phyloP scores from a whole-genome alignment of 1,284 basidiomycete genomes.

The Boletus calvinii region DNA sequence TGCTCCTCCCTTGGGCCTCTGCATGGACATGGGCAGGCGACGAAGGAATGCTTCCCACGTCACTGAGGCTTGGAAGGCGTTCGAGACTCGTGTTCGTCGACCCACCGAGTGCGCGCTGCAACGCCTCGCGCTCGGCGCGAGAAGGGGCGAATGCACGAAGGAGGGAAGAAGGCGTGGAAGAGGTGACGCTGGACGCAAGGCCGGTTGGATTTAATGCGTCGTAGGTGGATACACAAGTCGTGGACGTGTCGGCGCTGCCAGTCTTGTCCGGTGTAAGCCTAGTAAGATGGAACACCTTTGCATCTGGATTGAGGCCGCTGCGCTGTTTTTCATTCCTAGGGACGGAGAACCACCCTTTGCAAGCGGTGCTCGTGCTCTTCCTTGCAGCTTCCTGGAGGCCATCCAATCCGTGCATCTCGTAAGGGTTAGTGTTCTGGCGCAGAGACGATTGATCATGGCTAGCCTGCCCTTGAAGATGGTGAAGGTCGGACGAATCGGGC shows the following conservation, averaged over 20 bases:
- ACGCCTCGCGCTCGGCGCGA: slow-evolving; percentile 74
- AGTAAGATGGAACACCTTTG: slow-evolving; percentile 73
- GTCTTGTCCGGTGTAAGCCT: slow-evolving; percentile 30
- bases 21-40: slow-evolving; percentile 53
- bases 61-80: slow-evolving; percentile 67
- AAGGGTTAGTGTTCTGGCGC: slow-evolving; percentile 37
- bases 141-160: slow-evolving; percentile 81
- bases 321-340: slow-evolving; percentile 44
- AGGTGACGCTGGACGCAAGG: slow-evolving; percentile 38
- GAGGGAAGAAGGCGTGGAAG: slow-evolving; percentile 48
- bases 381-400: slow-evolving; percentile 12
- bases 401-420: slow-evolving; percentile 33
- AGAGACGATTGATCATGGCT: slow-evolving; percentile 37
- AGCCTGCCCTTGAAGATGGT: slow-evolving; percentile 34
- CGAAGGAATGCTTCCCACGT: slow-evolving; percentile 64
- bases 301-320: slow-evolving; percentile 79
- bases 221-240: slow-evolving; percentile 29
- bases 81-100: slow-evolving; percentile 71
- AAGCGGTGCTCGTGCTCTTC: slow-evolving; percentile 20
- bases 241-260: slow-evolving; percentile 15
- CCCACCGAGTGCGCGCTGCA: slow-evolving; percentile 67
- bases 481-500: slow-evolving; percentile 46
- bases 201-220: slow-evolving; percentile 61
- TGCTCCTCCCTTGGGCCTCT: slow-evolving; percentile 27
- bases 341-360: slow-evolving; percentile 53